phyloP scores from a whole-genome alignment of 2,329 filamentous ascomycete genomes.

The Didymellaceae sp. region DNA sequence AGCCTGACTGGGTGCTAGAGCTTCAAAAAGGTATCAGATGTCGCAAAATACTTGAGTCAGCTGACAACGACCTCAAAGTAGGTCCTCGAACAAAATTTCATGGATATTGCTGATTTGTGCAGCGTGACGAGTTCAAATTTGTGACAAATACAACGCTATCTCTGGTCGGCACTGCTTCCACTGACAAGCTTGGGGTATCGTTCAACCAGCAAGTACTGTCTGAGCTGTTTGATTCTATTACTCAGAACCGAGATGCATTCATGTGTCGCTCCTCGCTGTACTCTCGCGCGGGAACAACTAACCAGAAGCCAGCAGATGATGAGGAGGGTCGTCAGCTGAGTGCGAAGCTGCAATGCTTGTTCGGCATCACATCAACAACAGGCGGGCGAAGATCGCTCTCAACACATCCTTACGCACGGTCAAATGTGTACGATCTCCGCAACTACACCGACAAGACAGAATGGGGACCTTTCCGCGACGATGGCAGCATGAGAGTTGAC shows the following conservation, averaged over 20 bases:
- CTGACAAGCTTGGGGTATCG: slow-evolving; percentile 53
- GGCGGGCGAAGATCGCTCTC: slow-evolving; percentile 38
- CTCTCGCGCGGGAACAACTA: slow-evolving; percentile 57
- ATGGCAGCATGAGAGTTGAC: slow-evolving; percentile 68
- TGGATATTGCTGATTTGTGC: slow-evolving; percentile 15
- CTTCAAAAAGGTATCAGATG: slow-evolving; percentile 40
- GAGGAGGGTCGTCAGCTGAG: slow-evolving; percentile 65
- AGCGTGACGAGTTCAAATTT: slow-evolving; percentile 45
- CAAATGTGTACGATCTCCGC: slow-evolving; percentile 75
- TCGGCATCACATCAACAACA: slow-evolving; percentile 64
- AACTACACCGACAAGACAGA: slow-evolving; percentile 66
- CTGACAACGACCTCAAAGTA: slow-evolving; percentile 51
- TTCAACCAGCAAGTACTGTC: slow-evolving; percentile 52
- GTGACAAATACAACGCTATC: slow-evolving; percentile 51
- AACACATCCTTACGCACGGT: slow-evolving; percentile 67
- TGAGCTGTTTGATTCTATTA: slow-evolving; percentile 50
- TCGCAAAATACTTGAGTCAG: slow-evolving; percentile 55
- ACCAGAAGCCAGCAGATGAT: slow-evolving; percentile 49
- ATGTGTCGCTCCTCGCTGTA: slow-evolving; percentile 67
- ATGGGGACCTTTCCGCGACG: slow-evolving; percentile 76
- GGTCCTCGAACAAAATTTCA: too few species aligned
- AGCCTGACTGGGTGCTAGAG: slow-evolving; percentile 41
- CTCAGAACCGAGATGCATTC: slow-evolving; percentile 64
- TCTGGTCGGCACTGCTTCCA: slow-evolving; percentile 41
- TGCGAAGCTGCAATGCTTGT: slow-evolving; percentile 74